Evolutionary conservation across 2,329 filamentous ascomycete species (phyloP).

Genomic region (Phyllosticta paracitricarpa): DNA sequence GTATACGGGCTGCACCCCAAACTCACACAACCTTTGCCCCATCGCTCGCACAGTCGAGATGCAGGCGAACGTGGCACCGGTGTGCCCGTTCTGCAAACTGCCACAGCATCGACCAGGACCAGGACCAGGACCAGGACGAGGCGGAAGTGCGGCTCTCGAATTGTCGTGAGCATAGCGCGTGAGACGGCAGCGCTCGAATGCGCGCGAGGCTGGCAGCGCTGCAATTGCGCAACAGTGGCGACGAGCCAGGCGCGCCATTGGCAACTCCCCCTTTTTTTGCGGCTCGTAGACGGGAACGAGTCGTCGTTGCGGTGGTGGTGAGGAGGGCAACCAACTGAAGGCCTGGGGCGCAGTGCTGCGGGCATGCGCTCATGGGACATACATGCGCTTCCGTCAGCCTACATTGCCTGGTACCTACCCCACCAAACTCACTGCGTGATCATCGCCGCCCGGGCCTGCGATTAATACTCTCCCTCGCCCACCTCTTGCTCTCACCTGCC

Average conservation of each 20-base stretch:
- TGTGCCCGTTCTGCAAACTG: neutral
- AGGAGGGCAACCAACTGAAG: constrained; percentile 1
- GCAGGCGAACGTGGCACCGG: constrained; percentile 8
- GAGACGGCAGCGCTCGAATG: neutral
- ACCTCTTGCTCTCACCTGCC: neutral
- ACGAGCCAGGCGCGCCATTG: constrained; percentile 1
- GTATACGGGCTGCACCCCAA: neutral
- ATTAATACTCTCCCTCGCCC: constrained; percentile 1
- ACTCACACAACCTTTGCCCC: neutral
- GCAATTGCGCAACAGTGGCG: constrained; percentile 1
- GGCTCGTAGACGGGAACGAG: neutral
- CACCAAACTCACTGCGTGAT: constrained; percentile 9
- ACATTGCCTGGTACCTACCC: constrained; percentile 1
- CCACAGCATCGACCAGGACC: constrained; percentile 1
- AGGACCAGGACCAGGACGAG: constrained; percentile 4
- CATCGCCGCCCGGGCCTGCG: neutral
- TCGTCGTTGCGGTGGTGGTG: constrained; percentile 1
- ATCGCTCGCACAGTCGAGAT: constrained; percentile 4
- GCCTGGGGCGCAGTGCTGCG: neutral
- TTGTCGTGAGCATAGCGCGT: neutral
- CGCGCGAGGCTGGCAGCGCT: neutral
- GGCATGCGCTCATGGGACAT: neutral
- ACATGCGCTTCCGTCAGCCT: constrained; percentile 7
- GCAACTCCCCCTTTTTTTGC: constrained; percentile 6
- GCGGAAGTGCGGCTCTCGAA: constrained; percentile 7